Conservation (phyloP, 2,329 filamentous ascomycete species). For the Aspergillus pseudonomiae region DNA sequence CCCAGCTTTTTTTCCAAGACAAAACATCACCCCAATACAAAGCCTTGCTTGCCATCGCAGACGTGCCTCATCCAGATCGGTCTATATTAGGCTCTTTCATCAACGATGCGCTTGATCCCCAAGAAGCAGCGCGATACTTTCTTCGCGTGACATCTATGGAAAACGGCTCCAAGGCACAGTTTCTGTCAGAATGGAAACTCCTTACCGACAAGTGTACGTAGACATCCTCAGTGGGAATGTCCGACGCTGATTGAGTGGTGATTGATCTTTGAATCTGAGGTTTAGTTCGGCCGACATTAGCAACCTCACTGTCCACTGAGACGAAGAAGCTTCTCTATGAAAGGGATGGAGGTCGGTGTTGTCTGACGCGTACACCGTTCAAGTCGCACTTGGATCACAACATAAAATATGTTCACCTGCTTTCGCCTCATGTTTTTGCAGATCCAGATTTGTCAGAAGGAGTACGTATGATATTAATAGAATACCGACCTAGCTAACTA, state of each 20-base stretch:
- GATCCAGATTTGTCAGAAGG: background rate
- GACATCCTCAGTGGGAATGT: background rate
- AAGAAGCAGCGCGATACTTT: slow-evolving; percentile 20
- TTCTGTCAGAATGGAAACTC: slow-evolving; percentile 16
- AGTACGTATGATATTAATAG: background rate
- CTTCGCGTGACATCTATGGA: background rate
- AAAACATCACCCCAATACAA: slow-evolving; percentile 18
- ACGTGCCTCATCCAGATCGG: slow-evolving; percentile 21
- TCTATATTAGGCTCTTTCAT: slow-evolving; percentile 20
- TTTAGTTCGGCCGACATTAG: slow-evolving; percentile 18
- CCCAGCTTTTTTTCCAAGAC: slow-evolving; percentile 22
- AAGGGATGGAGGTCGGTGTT: slow-evolving; percentile 22
- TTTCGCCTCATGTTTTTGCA: background rate
- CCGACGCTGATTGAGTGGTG: background rate
- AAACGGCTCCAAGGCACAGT: background rate
- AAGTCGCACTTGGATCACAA: slow-evolving; percentile 3
- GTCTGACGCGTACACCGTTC: slow-evolving; percentile 8
- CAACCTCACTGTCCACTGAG: slow-evolving; percentile 7
- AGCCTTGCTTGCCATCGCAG: slow-evolving; percentile 19
- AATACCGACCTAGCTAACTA: background rate
- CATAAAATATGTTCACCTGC: slow-evolving; percentile 1
- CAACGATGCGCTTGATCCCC: slow-evolving; percentile 15
- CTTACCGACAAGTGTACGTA: slow-evolving; percentile 20
- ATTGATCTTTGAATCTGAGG: background rate
- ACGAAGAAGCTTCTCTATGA: slow-evolving; percentile 17